These are phyloP conservation scores for Aspergillus heteromorphus DNA, from an alignment of 495 filamentous ascomycete species.

Conservation along the genomic window DNA sequence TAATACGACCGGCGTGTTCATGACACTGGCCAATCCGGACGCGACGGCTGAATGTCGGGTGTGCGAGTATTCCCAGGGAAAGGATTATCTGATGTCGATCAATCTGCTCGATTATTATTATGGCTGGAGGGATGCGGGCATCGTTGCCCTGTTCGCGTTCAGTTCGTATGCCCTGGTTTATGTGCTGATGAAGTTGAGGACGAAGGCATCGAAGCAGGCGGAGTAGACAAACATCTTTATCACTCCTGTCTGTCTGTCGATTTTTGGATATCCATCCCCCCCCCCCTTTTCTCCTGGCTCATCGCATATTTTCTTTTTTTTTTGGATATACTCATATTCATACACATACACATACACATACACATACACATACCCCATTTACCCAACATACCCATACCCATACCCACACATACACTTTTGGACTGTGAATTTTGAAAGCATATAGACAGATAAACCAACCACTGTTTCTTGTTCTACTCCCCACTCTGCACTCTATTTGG, in stretches of 20 bases:
- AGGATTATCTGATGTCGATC: conserved; percentile 33
- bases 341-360: too few species aligned
- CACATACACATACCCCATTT: too few species aligned
- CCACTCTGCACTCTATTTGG: too few species aligned
- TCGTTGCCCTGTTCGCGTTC: conserved; percentile 41
- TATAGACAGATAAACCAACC: too few species aligned
- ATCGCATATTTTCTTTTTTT: too few species aligned
- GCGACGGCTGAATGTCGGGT: conserved; percentile 52
- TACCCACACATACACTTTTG: too few species aligned
- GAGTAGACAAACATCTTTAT: too few species aligned
- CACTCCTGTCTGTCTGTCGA: too few species aligned
- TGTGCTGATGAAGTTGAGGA: conserved; percentile 41
- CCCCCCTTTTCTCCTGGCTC: neutral
- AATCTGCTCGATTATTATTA: conserved; percentile 40
- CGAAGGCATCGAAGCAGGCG: conserved; percentile 22
- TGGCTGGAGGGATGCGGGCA: conserved; percentile 39
- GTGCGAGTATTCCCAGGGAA: conserved; percentile 45
- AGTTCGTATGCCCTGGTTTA: conserved; percentile 45
- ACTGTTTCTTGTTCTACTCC: too few species aligned
- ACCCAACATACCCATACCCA: too few species aligned
- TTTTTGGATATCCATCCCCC: neutral
- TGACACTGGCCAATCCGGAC: conserved; percentile 47
- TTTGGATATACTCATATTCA: too few species aligned
- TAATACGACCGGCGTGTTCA: conserved; percentile 39
- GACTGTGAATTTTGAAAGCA: too few species aligned